These are phyloP conservation scores for Nothomitra cinnamomea DNA, from an alignment of 2,329 filamentous ascomycete species.

Conservation along the genomic window DNA sequence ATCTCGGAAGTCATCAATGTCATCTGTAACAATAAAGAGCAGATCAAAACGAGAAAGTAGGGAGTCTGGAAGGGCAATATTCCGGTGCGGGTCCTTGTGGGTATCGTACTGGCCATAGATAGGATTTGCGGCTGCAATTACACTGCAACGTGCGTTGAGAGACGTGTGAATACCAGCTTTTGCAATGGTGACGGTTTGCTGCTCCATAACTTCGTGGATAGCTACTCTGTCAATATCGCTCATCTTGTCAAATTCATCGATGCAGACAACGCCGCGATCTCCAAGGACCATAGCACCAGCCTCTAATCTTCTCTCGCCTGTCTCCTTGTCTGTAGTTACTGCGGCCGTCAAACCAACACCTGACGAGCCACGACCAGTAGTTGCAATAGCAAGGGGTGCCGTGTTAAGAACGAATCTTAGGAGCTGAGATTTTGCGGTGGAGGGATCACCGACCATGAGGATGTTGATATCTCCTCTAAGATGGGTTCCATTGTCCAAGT, in stretches of 20 bases:
- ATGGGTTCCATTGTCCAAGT: constrained; percentile 94
- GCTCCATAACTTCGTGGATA: constrained; percentile 99
- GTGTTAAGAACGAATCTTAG: constrained; percentile 95
- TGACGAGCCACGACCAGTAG: constrained; percentile 88
- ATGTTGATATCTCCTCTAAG: constrained; percentile 98
- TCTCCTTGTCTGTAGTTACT: constrained; percentile 93
- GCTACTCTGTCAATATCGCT: constrained; percentile 94
- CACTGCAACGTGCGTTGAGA: constrained; percentile 88
- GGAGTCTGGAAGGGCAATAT: constrained; percentile 93
- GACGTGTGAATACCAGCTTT: constrained; percentile 98
- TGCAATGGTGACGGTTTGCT: constrained; percentile 96
- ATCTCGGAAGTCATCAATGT: constrained; percentile 88
- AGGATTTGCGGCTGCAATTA: constrained; percentile 89
- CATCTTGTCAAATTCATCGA: constrained; percentile 99
- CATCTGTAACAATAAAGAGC: constrained; percentile 91
- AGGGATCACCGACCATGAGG: constrained; percentile 96
- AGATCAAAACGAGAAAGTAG: constrained; percentile 96
- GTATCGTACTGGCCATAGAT: constrained; percentile 98
- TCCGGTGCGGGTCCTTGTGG: constrained; percentile 96
- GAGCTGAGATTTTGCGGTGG: constrained; percentile 95
- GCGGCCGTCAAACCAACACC: constrained; percentile 95
- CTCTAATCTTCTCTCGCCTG: constrained; percentile 82
- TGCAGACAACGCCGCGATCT: constrained; percentile 93
- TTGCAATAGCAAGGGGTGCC: constrained; percentile 88
- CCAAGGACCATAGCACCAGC: constrained; percentile 98